phyloP scores from a whole-genome alignment of 2,329 filamentous ascomycete genomes.

The Alternaria triticina region DNA sequence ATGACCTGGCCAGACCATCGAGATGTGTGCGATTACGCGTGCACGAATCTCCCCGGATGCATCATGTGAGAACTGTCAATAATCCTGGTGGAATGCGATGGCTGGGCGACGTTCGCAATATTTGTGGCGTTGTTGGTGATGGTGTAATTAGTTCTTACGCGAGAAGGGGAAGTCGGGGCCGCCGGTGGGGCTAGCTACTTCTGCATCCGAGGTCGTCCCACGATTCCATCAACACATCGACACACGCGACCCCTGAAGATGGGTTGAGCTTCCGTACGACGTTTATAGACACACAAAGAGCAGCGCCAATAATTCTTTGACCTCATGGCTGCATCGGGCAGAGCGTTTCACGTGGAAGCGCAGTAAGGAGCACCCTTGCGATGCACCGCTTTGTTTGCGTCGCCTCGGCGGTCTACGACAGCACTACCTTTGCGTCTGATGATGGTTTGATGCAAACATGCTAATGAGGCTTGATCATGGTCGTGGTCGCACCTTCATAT shows the following conservation, averaged over 20 bases:
- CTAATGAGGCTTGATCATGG: neutral
- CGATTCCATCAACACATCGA: neutral
- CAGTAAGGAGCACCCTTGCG: constrained; percentile 10
- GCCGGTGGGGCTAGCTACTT: neutral
- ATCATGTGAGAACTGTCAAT: neutral
- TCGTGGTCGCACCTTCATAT: neutral
- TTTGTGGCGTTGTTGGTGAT: neutral
- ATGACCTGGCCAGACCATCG: neutral
- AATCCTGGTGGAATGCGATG: neutral
- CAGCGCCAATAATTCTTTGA: constrained; percentile 5
- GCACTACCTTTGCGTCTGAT: neutral
- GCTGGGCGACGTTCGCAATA: neutral
- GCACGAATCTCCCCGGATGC: neutral
- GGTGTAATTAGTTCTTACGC: neutral
- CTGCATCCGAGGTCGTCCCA: neutral
- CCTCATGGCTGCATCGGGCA: neutral
- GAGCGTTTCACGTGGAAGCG: constrained; percentile 8
- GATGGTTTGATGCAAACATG: constrained; percentile 7
- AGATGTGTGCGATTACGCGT: neutral
- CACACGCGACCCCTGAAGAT: neutral
- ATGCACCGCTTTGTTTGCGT: constrained; percentile 21
- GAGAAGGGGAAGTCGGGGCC: neutral
- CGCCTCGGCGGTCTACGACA: constrained; percentile 4
- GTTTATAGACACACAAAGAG: neutral
- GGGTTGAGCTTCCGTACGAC: neutral